phyloP scores from a whole-genome alignment of 441 rosid genomes.

The Capsella rubella region DNA sequence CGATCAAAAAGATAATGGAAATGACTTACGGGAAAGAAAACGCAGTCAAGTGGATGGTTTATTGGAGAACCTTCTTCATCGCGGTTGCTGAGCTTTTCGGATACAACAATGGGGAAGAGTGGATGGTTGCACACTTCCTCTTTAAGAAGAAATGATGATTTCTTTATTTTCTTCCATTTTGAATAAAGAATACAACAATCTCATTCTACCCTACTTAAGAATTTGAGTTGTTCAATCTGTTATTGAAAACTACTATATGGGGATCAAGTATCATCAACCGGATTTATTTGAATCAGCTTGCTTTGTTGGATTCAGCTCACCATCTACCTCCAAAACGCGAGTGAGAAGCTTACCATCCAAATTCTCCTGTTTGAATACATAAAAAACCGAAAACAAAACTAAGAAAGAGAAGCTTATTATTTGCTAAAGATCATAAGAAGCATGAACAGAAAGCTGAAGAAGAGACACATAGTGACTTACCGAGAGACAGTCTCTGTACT shows the following conservation, averaged over 20 bases:
- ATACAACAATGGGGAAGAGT: slow-evolving; percentile 81
- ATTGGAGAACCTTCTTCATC: slow-evolving; percentile 86
- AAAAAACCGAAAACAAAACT: not conserved
- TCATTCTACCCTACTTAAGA: slow-evolving; percentile 9
- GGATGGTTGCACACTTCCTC: slow-evolving; percentile 79
- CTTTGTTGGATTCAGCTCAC: slow-evolving; percentile 30
- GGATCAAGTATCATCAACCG: slow-evolving; percentile 34
- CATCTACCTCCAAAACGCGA: slow-evolving; percentile 75
- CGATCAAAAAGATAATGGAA: slow-evolving; percentile 71
- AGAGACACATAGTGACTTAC: slow-evolving; percentile 46
- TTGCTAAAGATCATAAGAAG: not conserved
- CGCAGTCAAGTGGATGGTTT: slow-evolving; percentile 80
- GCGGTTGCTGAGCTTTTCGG: slow-evolving; percentile 88
- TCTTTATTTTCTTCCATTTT: not conserved
- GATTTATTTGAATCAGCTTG: slow-evolving; percentile 47
- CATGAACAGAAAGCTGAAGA: not conserved
- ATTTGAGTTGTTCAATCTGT: slow-evolving; percentile 1
- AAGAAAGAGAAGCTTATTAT: not conserved
- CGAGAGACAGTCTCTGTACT: slow-evolving; percentile 79
- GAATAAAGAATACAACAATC: slow-evolving; percentile 29
- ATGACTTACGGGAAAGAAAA: slow-evolving; percentile 78
- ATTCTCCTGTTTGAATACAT: slow-evolving; percentile 58
- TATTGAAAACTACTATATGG: slow-evolving; percentile 7
- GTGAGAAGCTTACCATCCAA: slow-evolving; percentile 79
- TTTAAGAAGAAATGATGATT: slow-evolving; percentile 66